Percentiles rank a stretch among this genome's conserved stretches.
Conservation (phyloP, 805 yeast species). For the Teunomyces aglyptinius region DNA sequence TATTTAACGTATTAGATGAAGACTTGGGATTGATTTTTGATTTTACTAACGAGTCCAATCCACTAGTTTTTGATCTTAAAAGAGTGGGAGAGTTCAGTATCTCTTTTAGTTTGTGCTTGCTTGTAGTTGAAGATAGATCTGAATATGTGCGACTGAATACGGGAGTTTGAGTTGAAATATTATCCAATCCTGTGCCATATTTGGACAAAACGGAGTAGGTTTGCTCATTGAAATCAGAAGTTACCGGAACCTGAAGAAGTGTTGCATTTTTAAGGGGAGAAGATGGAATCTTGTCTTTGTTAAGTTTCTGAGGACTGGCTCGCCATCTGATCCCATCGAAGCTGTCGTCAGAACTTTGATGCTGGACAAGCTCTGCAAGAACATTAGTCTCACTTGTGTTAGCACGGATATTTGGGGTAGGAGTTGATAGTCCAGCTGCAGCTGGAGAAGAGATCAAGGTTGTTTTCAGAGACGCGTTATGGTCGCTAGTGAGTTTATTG, state of each 20-base stretch:
- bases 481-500: slow-evolving; percentile 20
- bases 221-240: slow-evolving; percentile 27
- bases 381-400: slow-evolving; percentile 7
- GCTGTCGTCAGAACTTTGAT: slow-evolving; percentile 33
- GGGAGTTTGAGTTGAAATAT: slow-evolving; percentile 32
- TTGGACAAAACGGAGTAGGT: slow-evolving; percentile 39
- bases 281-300: slow-evolving; percentile 9
- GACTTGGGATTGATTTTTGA: slow-evolving; percentile 1
- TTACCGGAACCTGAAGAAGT: not conserved
- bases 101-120: slow-evolving; percentile 15
- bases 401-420: not conserved
- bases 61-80: slow-evolving; percentile 38
- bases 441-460: not conserved
- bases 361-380: slow-evolving; percentile 1
- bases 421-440: not conserved
- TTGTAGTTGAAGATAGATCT: slow-evolving; percentile 19
- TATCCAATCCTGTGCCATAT: slow-evolving; percentile 39
- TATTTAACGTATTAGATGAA: slow-evolving; percentile 10
- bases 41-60: slow-evolving; percentile 16
- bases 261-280: slow-evolving; percentile 8
- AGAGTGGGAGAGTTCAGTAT: slow-evolving; percentile 31
- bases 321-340: slow-evolving; percentile 40
- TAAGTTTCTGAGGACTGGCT: slow-evolving; percentile 13
- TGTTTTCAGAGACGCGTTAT: not conserved
- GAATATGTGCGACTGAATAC: slow-evolving; percentile 32